Evolutionary conservation across 2,329 filamentous ascomycete species (phyloP), one percentile per base, ranked within the genome.

Genomic region (Cordyceps cicadae): DNA sequence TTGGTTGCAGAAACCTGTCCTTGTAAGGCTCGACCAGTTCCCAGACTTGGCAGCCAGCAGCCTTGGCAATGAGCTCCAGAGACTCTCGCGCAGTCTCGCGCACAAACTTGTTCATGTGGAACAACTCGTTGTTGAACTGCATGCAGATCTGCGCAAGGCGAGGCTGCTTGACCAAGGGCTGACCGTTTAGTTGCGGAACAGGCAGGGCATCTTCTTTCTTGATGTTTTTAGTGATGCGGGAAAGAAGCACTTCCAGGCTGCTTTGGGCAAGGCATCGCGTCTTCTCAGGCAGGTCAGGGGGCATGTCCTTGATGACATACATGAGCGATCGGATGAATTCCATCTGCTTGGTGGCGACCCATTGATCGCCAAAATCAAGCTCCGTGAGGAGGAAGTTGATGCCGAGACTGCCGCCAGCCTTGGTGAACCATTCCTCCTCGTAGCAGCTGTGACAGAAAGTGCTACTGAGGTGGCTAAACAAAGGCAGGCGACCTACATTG

Each of bases 241-340:
- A 81, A 39, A 97, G 80, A 34, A 97, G 83, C 48, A 90, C 81
- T 67, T 93, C 87, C 24, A 99, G 79, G 0, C 93, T 95, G 21
- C 87, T 82, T 72, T 95, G 90, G 0, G 94, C 92, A 62, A 90
- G 86, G 39, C 87, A 81, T 41, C 94, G 83, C 2, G 94, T 97
- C 69, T 88, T 92, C 61, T 95, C 92, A 1, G 95, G 93, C 1
- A 99, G 81, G 71, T 99, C 94, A 60, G 90, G 84, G 0, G 95
- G 94, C 82, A 97, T 97, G 70, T 99, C 94, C 75, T 99, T 99
- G 77, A 99, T 91, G 65, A 99, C 92, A 74, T 96, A 97, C 75
- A 96, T 87, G 60, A 99, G 79, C n/a, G 92, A 90, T 56, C 90
- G 86, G 62, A 94, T 87, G 67, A 97, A 92, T 62, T 97, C 92